Evolutionary conservation across 441 rosid species (phyloP), one percentile per base, ranked within the genome.

Genomic region (Gossypium aridum): DNA sequence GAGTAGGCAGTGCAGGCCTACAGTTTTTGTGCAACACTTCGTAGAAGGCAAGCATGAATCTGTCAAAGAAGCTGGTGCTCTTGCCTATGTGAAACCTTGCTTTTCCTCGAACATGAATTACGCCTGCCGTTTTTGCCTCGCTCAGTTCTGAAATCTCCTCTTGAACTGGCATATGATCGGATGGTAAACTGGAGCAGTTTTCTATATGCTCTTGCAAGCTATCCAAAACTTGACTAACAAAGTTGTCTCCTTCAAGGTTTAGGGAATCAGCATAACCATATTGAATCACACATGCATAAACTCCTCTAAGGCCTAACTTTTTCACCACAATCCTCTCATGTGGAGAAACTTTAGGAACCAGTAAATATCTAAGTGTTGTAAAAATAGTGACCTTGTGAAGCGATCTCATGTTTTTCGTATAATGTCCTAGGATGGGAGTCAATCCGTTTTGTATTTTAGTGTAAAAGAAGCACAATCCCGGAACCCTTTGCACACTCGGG

Each of bases 391-490:
- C 86, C 72, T 69, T 76, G 74, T 88, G 92, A 23, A 90, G 90
- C 43, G 92, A 88, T 79, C 81, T 83, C 91, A 84, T 85, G 78
- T 84, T 88, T 79, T 87, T 87, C 6, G 88, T 72, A 70, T 85
- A 87, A 73, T 88, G 91, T 61, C 89, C 92, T 0, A 88, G 87
- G 66, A 88, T 26, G 20, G 91, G 94, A 61, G 94, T 88, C 75
- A 87, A 53, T 2, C 92, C 92, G 17, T 87, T 86, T 66, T 88
- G 94, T 53, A 85, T 87, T 9, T 90, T 87, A 26, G 92, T 82
- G 84, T 88, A 90, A 71, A 90, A 88, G 85, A 90, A 90, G 82
- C 92, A 87, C 53, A 87, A 43, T 39, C 91, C 95, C 0, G 90
- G 83, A 72, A 87, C 92, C 69, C 91, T 76, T 76, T 88, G 91